phyloP scores from a whole-genome alignment of 306 rosid species.

The Quercus gilva region DNA sequence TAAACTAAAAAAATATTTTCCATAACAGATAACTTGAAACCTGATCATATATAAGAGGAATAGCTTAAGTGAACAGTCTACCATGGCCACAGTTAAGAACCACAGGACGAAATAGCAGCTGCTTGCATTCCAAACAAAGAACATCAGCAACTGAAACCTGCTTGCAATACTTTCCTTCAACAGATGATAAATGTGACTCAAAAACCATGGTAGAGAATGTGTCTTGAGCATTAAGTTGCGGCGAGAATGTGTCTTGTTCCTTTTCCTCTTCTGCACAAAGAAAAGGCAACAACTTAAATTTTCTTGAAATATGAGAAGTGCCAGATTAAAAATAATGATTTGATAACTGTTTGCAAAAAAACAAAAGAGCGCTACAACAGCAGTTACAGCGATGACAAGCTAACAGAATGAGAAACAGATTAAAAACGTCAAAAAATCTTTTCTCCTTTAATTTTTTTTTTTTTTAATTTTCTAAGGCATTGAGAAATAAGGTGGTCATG shows the following conservation, averaged over 20 bases:
- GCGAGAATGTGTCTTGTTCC: slow-evolving; percentile 41
- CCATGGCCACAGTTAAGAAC: slow-evolving; percentile 95
- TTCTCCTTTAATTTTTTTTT: not conserved
- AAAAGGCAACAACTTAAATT: not conserved
- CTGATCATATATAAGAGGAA: slow-evolving; percentile 10
- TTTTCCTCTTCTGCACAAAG: slow-evolving; percentile 66
- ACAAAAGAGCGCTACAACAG: not conserved
- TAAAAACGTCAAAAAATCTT: not conserved
- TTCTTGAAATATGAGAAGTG: not conserved
- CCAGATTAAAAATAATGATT: not conserved
- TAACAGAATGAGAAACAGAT: not conserved
- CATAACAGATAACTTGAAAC: not conserved
- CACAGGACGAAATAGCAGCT: slow-evolving; percentile 60
- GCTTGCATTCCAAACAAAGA: slow-evolving; percentile 66
- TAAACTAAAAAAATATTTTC: slow-evolving; percentile 2
- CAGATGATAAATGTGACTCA: slow-evolving; percentile 3
- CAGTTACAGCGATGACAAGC: not conserved
- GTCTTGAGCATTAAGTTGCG: slow-evolving; percentile 56
- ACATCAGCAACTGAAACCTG: slow-evolving; percentile 57
- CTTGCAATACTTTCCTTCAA: slow-evolving; percentile 20
- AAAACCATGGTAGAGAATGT: slow-evolving; percentile 19
- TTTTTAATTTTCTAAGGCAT: not conserved
- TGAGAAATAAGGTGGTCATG: not conserved
- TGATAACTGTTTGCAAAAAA: not conserved
- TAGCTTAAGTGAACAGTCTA: slow-evolving; percentile 26